These are phyloP conservation scores for Alternaria triticimaculans DNA, from an alignment of 2,329 filamentous ascomycete genomes.

Conservation along the genomic window DNA sequence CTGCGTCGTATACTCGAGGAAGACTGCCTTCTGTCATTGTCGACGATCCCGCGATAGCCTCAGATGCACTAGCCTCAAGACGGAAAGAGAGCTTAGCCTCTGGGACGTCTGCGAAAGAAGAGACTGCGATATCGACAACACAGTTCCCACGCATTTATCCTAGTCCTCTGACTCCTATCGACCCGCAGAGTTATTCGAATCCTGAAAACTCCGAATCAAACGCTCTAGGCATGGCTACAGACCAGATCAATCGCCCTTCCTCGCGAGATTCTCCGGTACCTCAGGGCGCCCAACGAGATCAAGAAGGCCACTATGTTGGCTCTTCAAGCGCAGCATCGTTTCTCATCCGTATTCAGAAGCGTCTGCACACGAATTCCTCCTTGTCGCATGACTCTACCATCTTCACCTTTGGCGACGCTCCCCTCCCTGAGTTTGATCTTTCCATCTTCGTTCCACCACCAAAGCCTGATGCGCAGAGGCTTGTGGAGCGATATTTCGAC, in stretches of 20 bases:
- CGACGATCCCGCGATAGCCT: constrained; percentile 37
- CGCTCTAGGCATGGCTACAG: constrained; percentile 20
- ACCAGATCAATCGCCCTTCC: constrained; percentile 27
- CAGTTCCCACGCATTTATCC: constrained; percentile 28
- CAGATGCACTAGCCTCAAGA: constrained; percentile 22
- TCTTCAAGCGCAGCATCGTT: constrained; percentile 59
- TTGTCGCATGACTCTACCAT: constrained; percentile 53
- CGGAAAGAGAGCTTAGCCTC: constrained; percentile 18
- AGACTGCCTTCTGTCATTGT: constrained; percentile 52
- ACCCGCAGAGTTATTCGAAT: constrained; percentile 21
- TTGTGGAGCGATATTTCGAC: constrained; percentile 65
- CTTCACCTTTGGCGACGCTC: constrained; percentile 60
- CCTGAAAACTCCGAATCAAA: constrained; percentile 8
- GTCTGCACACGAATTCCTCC: constrained; percentile 52
- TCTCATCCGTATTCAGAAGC: constrained; percentile 58
- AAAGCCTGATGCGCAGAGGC: constrained; percentile 52
- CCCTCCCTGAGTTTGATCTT: constrained; percentile 54
- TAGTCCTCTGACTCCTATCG: constrained; percentile 16
- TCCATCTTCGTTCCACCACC: constrained; percentile 53
- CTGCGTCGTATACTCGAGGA: constrained; percentile 58
- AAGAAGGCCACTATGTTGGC: constrained; percentile 58
- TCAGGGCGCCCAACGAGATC: constrained; percentile 50
- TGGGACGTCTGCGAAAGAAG: constrained; percentile 16
- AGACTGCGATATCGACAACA: constrained; percentile 20
- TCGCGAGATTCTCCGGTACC: constrained; percentile 56